Percentiles rank a stretch among this genome's conserved stretches.
These are phyloP conservation scores for Aspergillus candidus DNA, from an alignment of 2,329 filamentous ascomycete genomes.

Conservation along the genomic window DNA sequence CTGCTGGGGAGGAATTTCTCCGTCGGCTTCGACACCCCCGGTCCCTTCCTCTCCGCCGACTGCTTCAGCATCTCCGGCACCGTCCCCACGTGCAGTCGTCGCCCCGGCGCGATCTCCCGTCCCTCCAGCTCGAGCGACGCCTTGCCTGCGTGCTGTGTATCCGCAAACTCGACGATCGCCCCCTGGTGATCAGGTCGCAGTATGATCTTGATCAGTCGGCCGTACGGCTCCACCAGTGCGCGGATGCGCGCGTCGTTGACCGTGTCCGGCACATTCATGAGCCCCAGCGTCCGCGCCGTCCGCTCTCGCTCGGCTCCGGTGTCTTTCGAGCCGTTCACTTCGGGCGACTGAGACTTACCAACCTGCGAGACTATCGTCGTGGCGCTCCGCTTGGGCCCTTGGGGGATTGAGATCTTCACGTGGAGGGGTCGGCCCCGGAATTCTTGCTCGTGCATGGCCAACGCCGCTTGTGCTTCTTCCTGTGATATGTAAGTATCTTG, in stretches of 20 bases:
- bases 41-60: constrained; percentile 36
- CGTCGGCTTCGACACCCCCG: constrained; percentile 36
- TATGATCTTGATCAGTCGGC: constrained; percentile 66
- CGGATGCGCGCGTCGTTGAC: constrained; percentile 81
- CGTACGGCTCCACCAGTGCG: constrained; percentile 63
- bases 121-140: constrained; percentile 43
- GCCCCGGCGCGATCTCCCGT: constrained; percentile 39
- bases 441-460: constrained; percentile 64
- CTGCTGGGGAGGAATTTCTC: constrained; percentile 28
- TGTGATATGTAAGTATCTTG: constrained; percentile 21
- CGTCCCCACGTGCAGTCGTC: constrained; percentile 44
- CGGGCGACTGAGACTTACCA: constrained; percentile 28
- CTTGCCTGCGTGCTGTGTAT: constrained; percentile 63
- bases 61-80: constrained; percentile 47
- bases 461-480: constrained; percentile 59
- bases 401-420: constrained; percentile 52
- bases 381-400: constrained; percentile 38
- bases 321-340: constrained; percentile 34
- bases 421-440: constrained; percentile 62
- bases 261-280: constrained; percentile 86
- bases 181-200: constrained; percentile 77
- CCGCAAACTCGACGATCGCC: constrained; percentile 75
- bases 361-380: constrained; percentile 42
- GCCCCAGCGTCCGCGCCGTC: constrained; percentile 65
- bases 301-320: constrained; percentile 39